These are phyloP conservation scores for Colletotrichum kahawae DNA, from an alignment of 2,329 filamentous ascomycete species.

Conservation along the genomic window DNA sequence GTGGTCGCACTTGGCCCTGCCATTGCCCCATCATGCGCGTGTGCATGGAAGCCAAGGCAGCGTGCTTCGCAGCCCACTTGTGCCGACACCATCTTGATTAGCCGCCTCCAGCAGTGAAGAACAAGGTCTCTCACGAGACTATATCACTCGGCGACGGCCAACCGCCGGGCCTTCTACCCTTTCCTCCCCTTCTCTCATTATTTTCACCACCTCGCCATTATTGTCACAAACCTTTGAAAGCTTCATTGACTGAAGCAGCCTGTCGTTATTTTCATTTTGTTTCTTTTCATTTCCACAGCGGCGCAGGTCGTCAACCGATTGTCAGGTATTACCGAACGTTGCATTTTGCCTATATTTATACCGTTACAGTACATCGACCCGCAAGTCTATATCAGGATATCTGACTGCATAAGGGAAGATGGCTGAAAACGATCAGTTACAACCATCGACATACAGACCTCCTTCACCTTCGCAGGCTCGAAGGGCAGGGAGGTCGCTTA, in stretches of 20 bases:
- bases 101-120: conserved; percentile 10
- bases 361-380: neutral
- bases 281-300: conserved; percentile 20
- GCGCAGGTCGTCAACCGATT: conserved; percentile 41
- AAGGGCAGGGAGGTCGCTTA: conserved; percentile 59
- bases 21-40: neutral
- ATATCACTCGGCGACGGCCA: conserved; percentile 13
- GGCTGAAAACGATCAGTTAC: conserved; percentile 49
- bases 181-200: conserved; percentile 24
- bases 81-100: conserved; percentile 2
- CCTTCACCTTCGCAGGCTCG: conserved; percentile 61
- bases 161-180: neutral
- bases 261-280: conserved; percentile 38
- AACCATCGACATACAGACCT: conserved; percentile 48
- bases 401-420: conserved; percentile 43
- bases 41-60: neutral
- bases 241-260: conserved; percentile 52
- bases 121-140: conserved; percentile 8
- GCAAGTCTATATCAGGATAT: conserved; percentile 29
- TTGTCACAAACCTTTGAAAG: conserved; percentile 29
- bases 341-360: conserved; percentile 17
- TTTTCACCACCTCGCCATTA: conserved; percentile 13
- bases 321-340: conserved; percentile 8
- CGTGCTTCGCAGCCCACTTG: conserved; percentile 13
- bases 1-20: neutral